phyloP scores from a whole-genome alignment of 352 stramenopile species.

The Phytophthora brassicae region DNA sequence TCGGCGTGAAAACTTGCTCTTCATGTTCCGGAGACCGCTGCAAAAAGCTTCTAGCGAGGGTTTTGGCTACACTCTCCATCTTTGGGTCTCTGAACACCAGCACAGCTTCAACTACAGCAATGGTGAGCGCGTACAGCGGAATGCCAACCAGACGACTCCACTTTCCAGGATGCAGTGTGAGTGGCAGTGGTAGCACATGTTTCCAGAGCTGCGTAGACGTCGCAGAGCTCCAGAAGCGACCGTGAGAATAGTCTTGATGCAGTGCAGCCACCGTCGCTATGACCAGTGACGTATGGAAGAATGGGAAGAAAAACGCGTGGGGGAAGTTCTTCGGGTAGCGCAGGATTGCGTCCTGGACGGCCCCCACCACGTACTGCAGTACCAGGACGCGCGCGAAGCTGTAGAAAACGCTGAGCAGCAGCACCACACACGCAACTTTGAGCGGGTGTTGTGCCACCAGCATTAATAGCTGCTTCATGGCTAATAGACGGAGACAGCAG shows the following conservation, averaged over 20 bases:
- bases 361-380: slow-evolving; percentile 53
- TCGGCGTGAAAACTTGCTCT: slow-evolving; percentile 19
- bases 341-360: slow-evolving; percentile 51
- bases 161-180: slow-evolving; percentile 53
- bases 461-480: slow-evolving; percentile 54
- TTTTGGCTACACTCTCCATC: slow-evolving; percentile 32
- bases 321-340: slow-evolving; percentile 61
- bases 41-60: slow-evolving; percentile 32
- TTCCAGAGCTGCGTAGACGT: slow-evolving; percentile 40
- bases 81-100: slow-evolving; percentile 48
- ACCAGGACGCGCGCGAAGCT: slow-evolving; percentile 68
- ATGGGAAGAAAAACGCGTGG: slow-evolving; percentile 51
- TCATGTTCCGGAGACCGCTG: slow-evolving; percentile 30
- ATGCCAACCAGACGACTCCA: slow-evolving; percentile 64
- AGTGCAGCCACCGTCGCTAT: slow-evolving; percentile 39
- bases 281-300: slow-evolving; percentile 50
- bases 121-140: slow-evolving; percentile 55
- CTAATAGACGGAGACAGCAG: neutral
- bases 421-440: slow-evolving; percentile 48
- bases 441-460: slow-evolving; percentile 61
- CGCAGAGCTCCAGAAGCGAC: slow-evolving; percentile 31
- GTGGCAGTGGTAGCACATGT: slow-evolving; percentile 62
- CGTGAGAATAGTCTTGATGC: slow-evolving; percentile 44
- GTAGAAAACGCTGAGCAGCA: slow-evolving; percentile 64
- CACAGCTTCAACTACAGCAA: slow-evolving; percentile 56